A percentile compares a stretch with the other conserved stretches of the same genome.
These are phyloP conservation scores for Vaccinium vitisidaea DNA, from an alignment of 148 eudicot genomes.

Conservation along the genomic window DNA sequence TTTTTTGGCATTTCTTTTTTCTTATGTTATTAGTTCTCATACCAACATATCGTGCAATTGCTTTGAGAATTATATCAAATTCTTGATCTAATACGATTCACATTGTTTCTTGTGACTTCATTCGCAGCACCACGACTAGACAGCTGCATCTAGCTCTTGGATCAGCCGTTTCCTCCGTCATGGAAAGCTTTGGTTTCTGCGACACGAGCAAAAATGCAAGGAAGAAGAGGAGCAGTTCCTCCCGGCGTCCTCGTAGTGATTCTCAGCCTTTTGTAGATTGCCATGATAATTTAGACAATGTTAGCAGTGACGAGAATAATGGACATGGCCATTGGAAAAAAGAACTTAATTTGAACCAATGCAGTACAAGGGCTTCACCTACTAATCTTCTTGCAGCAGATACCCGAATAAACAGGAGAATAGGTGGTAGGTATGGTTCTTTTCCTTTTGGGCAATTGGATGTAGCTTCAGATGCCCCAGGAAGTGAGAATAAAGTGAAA, in stretches of 20 bases:
- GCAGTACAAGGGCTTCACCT: slow-evolving; percentile 20
- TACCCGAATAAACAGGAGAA: slow-evolving; percentile 2
- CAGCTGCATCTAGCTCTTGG: neutral
- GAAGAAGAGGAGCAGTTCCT: slow-evolving; percentile 39
- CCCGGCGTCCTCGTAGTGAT: slow-evolving; percentile 42
- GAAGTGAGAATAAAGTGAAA: slow-evolving; percentile 29
- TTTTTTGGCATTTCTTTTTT: neutral
- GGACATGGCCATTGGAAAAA: slow-evolving; percentile 16
- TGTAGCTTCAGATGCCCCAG: slow-evolving; percentile 12
- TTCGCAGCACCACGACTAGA: neutral
- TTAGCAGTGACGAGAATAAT: slow-evolving; percentile 19
- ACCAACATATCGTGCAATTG: neutral
- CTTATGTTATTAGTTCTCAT: neutral
- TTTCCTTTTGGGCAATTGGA: neutral
- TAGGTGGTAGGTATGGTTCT: slow-evolving; percentile 9
- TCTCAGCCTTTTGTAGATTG: slow-evolving; percentile 22
- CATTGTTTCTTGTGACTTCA: neutral
- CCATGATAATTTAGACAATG: slow-evolving; percentile 23
- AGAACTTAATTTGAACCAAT: slow-evolving; percentile 17
- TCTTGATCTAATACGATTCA: neutral
- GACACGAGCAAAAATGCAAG: slow-evolving; percentile 16
- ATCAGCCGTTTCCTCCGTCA: neutral
- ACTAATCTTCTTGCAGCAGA: slow-evolving; percentile 20
- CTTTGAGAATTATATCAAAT: neutral
- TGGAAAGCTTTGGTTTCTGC: slow-evolving; percentile 19